These are phyloP conservation scores for Malus domestica DNA, from an alignment of 306 rosid species.

Conservation along the genomic window ASM211411v1 NC_041799.1:10462001-10462500, in stretches of 20 bases:
- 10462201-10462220: not conserved
- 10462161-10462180: conserved; percentile 40
- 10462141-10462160: conserved; percentile 71
- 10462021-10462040: conserved; percentile 99
- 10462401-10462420: not conserved
- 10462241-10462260: not conserved
- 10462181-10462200: not conserved
- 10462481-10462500: conserved; percentile 67
- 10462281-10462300: not conserved
- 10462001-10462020: conserved; percentile 76
- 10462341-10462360: not conserved
- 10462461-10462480: conserved; percentile 42
- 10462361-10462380: not conserved
- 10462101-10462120: conserved; percentile 77
- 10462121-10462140: conserved; percentile 78
- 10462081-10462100: conserved; percentile 47
- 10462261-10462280: not conserved
- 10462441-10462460: conserved; percentile 51
- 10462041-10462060: conserved; percentile 74
- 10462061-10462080: conserved; percentile 65
- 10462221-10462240: not conserved
- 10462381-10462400: not conserved
- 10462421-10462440: conserved; percentile 64
- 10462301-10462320: not conserved
- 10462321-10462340: not conserved